Percentiles rank a stretch among this genome's conserved stretches.
phyloP scores from a whole-genome alignment of 768 basidiomycete genomes.

The Naganishia friedmannii region DNA sequence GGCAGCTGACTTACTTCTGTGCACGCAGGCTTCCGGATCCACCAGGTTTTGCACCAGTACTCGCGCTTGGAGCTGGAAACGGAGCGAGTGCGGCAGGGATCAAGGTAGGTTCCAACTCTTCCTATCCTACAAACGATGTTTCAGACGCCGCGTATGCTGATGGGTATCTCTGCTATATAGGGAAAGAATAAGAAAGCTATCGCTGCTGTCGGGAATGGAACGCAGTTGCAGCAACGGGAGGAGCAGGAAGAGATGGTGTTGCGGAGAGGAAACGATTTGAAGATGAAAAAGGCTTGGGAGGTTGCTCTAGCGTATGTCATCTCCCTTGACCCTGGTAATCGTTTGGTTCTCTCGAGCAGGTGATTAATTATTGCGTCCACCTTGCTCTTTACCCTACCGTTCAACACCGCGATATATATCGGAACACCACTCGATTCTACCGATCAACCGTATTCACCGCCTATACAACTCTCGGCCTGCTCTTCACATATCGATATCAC shows the following conservation, averaged over 20 bases:
- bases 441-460: no score
- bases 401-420: not conserved
- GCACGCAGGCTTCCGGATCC: not conserved
- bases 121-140: not conserved
- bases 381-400: not conserved
- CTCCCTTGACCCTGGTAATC: not conserved
- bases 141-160: not conserved
- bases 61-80: not conserved
- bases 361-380: not conserved
- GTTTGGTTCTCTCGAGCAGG: no score
- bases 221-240: conserved; percentile 3
- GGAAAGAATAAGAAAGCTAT: conserved; percentile 1
- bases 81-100: not conserved
- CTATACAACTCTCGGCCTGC: not conserved
- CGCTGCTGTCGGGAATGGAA: not conserved
- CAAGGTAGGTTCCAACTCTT: not conserved
- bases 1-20: not conserved
- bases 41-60: not conserved
- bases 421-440: no score
- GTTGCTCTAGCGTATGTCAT: conserved; percentile 45
- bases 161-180: not conserved
- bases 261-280: conserved; percentile 43
- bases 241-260: conserved; percentile 5
- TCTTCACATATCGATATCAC: not conserved
- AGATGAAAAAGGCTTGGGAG: conserved; percentile 49